Conservation (phyloP, 1,139 yeast species). For the Suhomyces wounanorum region DNA sequence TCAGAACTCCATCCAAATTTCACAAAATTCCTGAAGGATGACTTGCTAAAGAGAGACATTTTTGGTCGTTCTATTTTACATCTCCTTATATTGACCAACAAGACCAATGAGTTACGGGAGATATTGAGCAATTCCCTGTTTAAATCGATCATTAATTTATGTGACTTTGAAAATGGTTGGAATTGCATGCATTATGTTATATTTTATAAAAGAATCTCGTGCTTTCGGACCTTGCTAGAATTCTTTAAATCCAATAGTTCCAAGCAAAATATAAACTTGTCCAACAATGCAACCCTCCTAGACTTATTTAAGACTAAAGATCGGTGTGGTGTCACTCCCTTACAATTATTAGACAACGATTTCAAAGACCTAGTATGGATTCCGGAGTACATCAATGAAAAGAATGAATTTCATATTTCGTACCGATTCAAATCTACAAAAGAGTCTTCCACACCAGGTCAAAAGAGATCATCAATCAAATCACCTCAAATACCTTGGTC, state of each 20-base stretch:
- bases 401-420: constrained; percentile 23
- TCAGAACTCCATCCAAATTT: constrained; percentile 14
- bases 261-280: constrained; percentile 20
- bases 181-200: constrained; percentile 75
- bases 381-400: constrained; percentile 46
- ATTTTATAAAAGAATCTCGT: constrained; percentile 57
- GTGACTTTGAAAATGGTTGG: constrained; percentile 83
- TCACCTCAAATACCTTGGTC: constrained; percentile 26
- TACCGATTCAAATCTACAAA: constrained; percentile 23
- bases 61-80: constrained; percentile 76
- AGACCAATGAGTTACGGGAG: constrained; percentile 45
- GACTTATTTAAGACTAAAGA: constrained; percentile 62
- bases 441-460: constrained; percentile 5
- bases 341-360: constrained; percentile 55
- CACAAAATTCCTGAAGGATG: constrained; percentile 39
- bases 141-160: constrained; percentile 37
- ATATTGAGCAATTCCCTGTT: constrained; percentile 50
- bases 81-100: constrained; percentile 54
- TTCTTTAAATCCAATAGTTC: constrained; percentile 21
- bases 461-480: constrained; percentile 7
- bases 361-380: constrained; percentile 43
- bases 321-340: constrained; percentile 64
- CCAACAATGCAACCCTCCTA: constrained; percentile 21
- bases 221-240: constrained; percentile 54
- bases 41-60: constrained; percentile 58